phyloP scores from a whole-genome alignment of 139 green algal species.

The Ettlia oleoabundans region DNA sequence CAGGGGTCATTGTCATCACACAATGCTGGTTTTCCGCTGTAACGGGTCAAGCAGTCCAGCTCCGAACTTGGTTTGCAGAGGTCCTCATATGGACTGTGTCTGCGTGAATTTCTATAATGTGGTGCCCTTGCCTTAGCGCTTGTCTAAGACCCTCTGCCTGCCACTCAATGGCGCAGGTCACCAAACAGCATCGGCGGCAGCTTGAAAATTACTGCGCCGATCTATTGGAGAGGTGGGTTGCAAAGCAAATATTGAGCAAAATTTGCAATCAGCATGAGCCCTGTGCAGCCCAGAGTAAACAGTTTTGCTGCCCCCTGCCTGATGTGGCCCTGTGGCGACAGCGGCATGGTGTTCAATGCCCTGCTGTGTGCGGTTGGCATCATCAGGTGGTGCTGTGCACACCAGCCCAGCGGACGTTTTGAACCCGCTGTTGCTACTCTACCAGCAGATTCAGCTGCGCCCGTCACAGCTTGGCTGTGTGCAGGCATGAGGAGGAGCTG shows the following conservation, averaged over 20 bases:
- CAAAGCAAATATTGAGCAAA: too few species aligned
- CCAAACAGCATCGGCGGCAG: conserved; percentile 39
- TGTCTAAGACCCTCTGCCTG: background rate
- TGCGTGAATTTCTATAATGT: background rate
- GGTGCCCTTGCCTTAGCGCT: background rate
- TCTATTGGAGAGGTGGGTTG: conserved; percentile 67
- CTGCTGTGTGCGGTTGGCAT: too few species aligned
- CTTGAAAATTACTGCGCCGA: conserved; percentile 62
- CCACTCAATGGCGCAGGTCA: background rate
- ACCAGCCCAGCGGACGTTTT: too few species aligned
- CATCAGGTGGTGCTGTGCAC: too few species aligned
- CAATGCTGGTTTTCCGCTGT: too few species aligned
- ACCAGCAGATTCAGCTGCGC: background rate
- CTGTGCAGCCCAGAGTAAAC: background rate
- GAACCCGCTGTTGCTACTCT: background rate
- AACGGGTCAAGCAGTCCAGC: too few species aligned
- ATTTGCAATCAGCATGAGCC: background rate
- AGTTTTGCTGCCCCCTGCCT: background rate
- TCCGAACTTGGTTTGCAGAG: too few species aligned
- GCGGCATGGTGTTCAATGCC: conserved; percentile 14
- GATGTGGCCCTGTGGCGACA: too few species aligned
- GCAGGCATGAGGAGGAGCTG: conserved; percentile 14
- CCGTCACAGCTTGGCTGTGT: background rate
- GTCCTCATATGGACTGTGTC: too few species aligned
- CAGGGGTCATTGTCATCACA: too few species aligned